Conservation (phyloP, 345 rosid species). For the Eucalyptus shirleyi region DNA sequence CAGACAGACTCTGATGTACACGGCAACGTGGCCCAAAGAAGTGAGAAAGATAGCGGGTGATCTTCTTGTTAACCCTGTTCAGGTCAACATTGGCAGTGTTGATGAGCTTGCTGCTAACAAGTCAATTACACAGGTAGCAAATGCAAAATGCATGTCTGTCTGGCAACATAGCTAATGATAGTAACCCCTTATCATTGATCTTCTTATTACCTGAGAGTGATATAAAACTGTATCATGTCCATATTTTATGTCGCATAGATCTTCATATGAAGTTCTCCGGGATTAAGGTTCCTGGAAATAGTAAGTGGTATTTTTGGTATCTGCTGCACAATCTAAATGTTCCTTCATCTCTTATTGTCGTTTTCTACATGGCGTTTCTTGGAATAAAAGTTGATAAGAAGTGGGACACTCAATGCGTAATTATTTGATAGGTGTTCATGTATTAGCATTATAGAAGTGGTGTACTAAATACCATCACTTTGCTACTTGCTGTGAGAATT, state of each 20-base stretch:
- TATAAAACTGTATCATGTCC: not conserved
- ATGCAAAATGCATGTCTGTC: not conserved
- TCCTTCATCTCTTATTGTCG: not conserved
- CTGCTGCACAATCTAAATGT: not conserved
- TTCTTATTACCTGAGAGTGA: not conserved
- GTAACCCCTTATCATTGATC: not conserved
- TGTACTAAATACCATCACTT: not conserved
- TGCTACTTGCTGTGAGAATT: not conserved
- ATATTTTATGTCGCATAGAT: not conserved
- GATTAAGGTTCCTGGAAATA: not conserved
- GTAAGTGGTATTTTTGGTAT: not conserved
- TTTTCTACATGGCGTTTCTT: not conserved
- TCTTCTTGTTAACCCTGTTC: conserved; percentile 86
- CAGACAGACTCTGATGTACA: conserved; percentile 92
- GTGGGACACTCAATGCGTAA: not conserved
- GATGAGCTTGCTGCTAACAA: conserved; percentile 97
- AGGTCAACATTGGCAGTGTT: conserved; percentile 93
- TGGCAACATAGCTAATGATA: not conserved
- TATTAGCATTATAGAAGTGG: not conserved
- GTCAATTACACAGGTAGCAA: conserved; percentile 80
- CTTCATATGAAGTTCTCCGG: not conserved
- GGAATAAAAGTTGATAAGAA: not conserved
- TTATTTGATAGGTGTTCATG: not conserved
- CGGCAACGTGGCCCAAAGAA: conserved; percentile 99
- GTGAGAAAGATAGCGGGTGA: conserved; percentile 87